A percentile compares a stretch with the other conserved stretches of the same genome.
Evolutionary conservation across 169 alveolate genomes (phyloP).

Genomic region (Plasmodium inui): DNA sequence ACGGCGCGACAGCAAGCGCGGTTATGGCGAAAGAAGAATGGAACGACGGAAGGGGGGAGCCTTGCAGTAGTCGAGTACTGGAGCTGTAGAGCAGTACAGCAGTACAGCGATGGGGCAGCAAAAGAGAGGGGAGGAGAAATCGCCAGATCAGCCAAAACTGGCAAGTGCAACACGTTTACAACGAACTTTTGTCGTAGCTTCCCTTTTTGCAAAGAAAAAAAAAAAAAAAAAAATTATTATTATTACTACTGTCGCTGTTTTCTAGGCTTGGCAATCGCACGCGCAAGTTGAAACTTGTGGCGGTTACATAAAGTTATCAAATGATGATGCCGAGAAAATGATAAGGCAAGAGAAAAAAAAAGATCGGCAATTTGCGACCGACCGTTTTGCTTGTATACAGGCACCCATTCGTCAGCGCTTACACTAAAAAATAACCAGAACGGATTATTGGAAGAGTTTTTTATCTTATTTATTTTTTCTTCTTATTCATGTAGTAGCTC

Average conservation of each 20-base stretch:
- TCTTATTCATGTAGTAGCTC: not conserved
- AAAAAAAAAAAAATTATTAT: not conserved
- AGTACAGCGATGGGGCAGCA: too few relatives aligned
- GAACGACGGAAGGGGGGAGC: not conserved
- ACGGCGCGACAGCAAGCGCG: not conserved
- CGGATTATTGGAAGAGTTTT: not conserved
- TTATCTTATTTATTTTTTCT: too few relatives aligned
- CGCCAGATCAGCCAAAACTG: not conserved
- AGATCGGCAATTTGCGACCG: not conserved
- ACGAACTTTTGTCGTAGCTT: not conserved
- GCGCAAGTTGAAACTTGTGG: not conserved
- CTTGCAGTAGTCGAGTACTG: not conserved
- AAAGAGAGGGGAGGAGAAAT: not conserved
- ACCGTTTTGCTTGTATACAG: not conserved
- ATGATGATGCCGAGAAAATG: not conserved
- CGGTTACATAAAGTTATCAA: not conserved
- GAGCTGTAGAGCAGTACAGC: not conserved
- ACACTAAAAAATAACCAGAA: not conserved
- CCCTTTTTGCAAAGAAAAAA: not conserved
- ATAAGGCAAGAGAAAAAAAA: not conserved
- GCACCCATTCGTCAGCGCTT: not conserved
- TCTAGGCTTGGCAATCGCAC: not conserved
- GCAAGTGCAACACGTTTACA: not conserved
- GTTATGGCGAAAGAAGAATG: not conserved
- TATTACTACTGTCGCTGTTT: not conserved